Conservation (phyloP, 805 yeast species). For the Blastobotrys peoriensis region DNA sequence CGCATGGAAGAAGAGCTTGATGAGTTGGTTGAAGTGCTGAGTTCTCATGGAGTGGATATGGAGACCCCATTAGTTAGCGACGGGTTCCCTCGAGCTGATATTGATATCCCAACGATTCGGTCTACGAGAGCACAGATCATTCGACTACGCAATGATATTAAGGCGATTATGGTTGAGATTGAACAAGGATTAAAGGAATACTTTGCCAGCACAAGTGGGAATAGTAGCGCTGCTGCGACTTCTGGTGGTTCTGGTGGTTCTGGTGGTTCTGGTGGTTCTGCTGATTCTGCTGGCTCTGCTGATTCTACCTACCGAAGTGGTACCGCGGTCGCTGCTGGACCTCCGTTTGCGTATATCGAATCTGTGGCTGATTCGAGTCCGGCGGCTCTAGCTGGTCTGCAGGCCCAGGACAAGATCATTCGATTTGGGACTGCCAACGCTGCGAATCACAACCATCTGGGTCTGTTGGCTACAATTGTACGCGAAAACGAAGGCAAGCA, state of each 20-base stretch:
- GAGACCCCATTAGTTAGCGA: constrained; percentile 63
- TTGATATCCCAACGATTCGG: constrained; percentile 69
- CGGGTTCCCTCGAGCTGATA: constrained; percentile 81
- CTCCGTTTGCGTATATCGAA: constrained; percentile 35
- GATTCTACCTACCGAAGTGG: background rate
- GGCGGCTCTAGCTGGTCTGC: constrained; percentile 50
- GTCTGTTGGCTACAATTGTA: constrained; percentile 39
- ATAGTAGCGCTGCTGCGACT: background rate
- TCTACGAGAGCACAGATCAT: constrained; percentile 57
- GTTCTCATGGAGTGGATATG: constrained; percentile 50
- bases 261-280: background rate
- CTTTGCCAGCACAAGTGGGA: constrained; percentile 11
- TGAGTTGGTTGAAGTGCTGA: constrained; percentile 39
- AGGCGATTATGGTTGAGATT: constrained; percentile 41
- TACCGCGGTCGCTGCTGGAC: too few species aligned
- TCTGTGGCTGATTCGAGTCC: constrained; percentile 52
- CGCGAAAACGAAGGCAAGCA: constrained; percentile 21
- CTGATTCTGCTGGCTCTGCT: background rate
- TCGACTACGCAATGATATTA: constrained; percentile 64
- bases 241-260: background rate
- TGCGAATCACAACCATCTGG: constrained; percentile 48
- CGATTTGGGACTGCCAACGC: constrained; percentile 50
- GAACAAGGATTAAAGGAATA: constrained; percentile 43
- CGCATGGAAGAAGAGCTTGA: constrained; percentile 39
- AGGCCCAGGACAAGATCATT: constrained; percentile 48